Base-by-base conservation (phyloP, 2,329 filamentous ascomycete genomes). In the Cladophialophora bantiana region DNA sequence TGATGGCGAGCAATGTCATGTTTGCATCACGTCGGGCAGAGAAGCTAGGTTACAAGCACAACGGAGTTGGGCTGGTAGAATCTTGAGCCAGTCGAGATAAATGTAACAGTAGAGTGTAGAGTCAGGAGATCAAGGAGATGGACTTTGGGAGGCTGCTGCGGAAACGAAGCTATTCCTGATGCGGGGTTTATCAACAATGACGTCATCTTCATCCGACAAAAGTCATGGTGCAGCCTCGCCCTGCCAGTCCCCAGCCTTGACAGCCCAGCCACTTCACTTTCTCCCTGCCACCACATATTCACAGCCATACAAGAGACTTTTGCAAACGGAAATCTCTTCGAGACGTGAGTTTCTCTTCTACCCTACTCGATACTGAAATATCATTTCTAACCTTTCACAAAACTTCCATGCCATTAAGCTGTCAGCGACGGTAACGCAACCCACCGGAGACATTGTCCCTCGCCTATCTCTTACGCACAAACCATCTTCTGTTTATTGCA, bases 1-100 rank as follows among this genome's bases (percentile, higher is more conserved):
- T 67, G 35, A 67, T 67, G 65, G 48, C 65, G 7, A 64, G 60
- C 56, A 52, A 55, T 50, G 60, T 67, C 53, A 20, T 26, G 32
- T 64, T 64, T 35, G 45, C 50, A 42, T 67, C 60, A 10, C 40
- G 15, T 18, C 55, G 65, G 35, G 60, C 65, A 42, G 36, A 60
- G 56, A 31, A 18, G 26, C 36, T 67, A 56, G 65, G 65, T 34
- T 67, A 64, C 59, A 59, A 56, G 59, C 26, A 67, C 56, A 61
- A 64, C 55, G 55, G 64, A 34, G 18, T 64, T 26, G 42, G 65
- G 18, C 35, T 67, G 45, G 50, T 58, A 7, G 65, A 67, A 38
- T 64, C 50, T 34, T 67, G 61, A 40, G 20, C 35, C 7, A 31
- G 38, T 26, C 6, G 50, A 56, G 26, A 35, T 26, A 56, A 26